These are phyloP conservation scores for Lepidium didymum DNA, from an alignment of 345 rosid genomes.

Conservation along the genomic window DNA sequence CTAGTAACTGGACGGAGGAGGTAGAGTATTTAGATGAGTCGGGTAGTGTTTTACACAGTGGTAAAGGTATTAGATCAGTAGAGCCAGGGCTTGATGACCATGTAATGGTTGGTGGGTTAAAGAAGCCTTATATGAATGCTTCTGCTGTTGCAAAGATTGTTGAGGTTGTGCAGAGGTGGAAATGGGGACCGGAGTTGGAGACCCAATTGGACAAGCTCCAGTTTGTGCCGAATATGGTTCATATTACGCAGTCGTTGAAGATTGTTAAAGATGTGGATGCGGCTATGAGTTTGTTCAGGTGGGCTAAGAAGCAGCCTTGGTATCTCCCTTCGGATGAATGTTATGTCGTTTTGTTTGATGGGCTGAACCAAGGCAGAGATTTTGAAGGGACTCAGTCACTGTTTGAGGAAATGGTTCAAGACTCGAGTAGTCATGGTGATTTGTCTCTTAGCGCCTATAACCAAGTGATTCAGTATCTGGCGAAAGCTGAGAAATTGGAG, in stretches of 20 bases:
- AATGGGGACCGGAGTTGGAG: slow-evolving; percentile 98
- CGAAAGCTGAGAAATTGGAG: slow-evolving; percentile 89
- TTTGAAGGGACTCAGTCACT: slow-evolving; percentile 60
- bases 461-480: slow-evolving; percentile 76
- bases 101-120: slow-evolving; percentile 74
- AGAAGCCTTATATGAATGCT: slow-evolving; percentile 71
- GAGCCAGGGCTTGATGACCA: slow-evolving; percentile 88
- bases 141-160: slow-evolving; percentile 83
- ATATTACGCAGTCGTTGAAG: slow-evolving; percentile 65
- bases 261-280: slow-evolving; percentile 55
- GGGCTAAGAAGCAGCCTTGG: slow-evolving; percentile 93
- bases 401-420: slow-evolving; percentile 77
- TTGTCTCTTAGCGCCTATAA: slow-evolving; percentile 53
- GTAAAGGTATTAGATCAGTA: slow-evolving; percentile 78
- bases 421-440: slow-evolving; percentile 33
- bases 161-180: slow-evolving; percentile 92
- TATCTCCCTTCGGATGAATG: slow-evolving; percentile 55
- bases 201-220: slow-evolving; percentile 77
- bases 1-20: slow-evolving; percentile 72
- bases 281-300: slow-evolving; percentile 67
- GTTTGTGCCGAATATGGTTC: slow-evolving; percentile 81
- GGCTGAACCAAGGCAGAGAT: slow-evolving; percentile 60
- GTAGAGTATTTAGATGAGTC: slow-evolving; percentile 90
- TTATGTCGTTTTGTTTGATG: slow-evolving; percentile 65
- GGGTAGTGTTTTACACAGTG: slow-evolving; percentile 67